Percentiles rank a stretch among this genome's conserved stretches.
These are phyloP conservation scores for Dendryphion nanum DNA, from an alignment of 2,329 filamentous ascomycete genomes.

Conservation along the genomic window DNA sequence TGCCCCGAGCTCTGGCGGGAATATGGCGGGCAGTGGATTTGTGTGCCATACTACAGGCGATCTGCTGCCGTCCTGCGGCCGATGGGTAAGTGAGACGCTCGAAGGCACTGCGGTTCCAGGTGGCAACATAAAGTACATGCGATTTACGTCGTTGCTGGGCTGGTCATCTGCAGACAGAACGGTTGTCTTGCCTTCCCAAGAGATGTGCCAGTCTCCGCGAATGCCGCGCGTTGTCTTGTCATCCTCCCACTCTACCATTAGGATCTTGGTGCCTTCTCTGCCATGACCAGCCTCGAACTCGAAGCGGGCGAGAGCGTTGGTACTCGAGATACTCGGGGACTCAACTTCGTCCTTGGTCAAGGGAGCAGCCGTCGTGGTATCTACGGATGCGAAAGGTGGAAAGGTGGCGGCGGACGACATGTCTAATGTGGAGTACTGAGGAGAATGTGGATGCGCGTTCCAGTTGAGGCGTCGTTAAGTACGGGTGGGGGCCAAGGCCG, in stretches of 20 bases:
- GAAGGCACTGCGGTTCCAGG: slow-evolving; percentile 70
- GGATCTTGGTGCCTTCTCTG: slow-evolving; percentile 82
- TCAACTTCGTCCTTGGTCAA: slow-evolving; percentile 41
- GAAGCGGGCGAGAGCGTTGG: slow-evolving; percentile 73
- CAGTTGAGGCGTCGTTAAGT: slow-evolving; percentile 27
- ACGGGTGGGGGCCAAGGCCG: slow-evolving; percentile 31
- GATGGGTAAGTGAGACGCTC: slow-evolving; percentile 63
- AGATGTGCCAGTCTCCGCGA: slow-evolving; percentile 68
- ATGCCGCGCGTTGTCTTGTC: slow-evolving; percentile 50
- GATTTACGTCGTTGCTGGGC: slow-evolving; percentile 51
- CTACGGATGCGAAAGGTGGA: slow-evolving; percentile 42
- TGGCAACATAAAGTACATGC: slow-evolving; percentile 79
- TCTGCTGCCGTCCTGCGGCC: slow-evolving; percentile 45
- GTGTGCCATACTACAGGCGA: slow-evolving; percentile 56
- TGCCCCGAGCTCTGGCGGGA: slow-evolving; percentile 70
- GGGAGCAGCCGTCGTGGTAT: slow-evolving; percentile 34
- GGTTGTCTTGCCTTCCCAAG: slow-evolving; percentile 77
- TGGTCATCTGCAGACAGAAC: slow-evolving; percentile 66
- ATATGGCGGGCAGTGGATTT: slow-evolving; percentile 84
- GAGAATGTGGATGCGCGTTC: slow-evolving; percentile 22
- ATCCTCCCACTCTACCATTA: slow-evolving; percentile 91
- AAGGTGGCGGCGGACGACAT: slow-evolving; percentile 36
- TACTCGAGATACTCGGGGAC: slow-evolving; percentile 49
- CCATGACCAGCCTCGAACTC: slow-evolving; percentile 77
- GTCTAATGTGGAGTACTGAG: slow-evolving; percentile 17